These are phyloP conservation scores for Alisma plantagoaquatica DNA, from an alignment of 106 monocot genomes.

Conservation along the genomic window DNA sequence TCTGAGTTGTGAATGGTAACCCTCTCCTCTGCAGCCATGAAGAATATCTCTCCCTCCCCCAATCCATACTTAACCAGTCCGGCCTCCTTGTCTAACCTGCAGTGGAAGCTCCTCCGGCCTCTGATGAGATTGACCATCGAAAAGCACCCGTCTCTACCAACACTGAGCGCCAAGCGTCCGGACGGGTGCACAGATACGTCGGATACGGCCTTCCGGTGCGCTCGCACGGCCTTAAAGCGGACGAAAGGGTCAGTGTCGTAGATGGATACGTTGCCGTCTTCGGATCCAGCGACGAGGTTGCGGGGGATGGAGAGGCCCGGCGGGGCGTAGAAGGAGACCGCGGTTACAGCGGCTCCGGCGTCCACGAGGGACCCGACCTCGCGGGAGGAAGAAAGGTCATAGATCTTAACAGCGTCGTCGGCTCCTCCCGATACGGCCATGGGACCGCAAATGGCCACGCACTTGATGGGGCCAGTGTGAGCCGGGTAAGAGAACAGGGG, in stretches of 20 bases:
- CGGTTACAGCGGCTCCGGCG: slow-evolving; percentile 41
- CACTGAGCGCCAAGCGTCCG: slow-evolving; percentile 62
- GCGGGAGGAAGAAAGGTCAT: slow-evolving; percentile 63
- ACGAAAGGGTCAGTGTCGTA: slow-evolving; percentile 89
- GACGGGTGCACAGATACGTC: slow-evolving; percentile 76
- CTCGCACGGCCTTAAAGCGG: slow-evolving; percentile 41
- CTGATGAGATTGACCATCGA: slow-evolving; percentile 80
- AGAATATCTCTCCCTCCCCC: slow-evolving; percentile 44
- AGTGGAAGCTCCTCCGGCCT: slow-evolving; percentile 63
- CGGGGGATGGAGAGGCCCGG: slow-evolving; percentile 45
- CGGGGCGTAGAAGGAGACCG: slow-evolving; percentile 56
- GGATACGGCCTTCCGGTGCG: slow-evolving; percentile 23
- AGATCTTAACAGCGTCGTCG: slow-evolving; percentile 83
- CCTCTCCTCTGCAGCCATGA: slow-evolving; percentile 50
- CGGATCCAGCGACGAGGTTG: slow-evolving; percentile 70
- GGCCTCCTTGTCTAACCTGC: slow-evolving; percentile 60
- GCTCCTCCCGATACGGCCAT: slow-evolving; percentile 75
- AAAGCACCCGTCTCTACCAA: slow-evolving; percentile 56
- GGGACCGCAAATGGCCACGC: slow-evolving; percentile 50
- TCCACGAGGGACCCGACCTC: slow-evolving; percentile 69
- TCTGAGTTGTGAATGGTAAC: slow-evolving; percentile 56
- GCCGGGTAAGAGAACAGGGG: slow-evolving; percentile 80
- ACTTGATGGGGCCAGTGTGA: slow-evolving; percentile 72
- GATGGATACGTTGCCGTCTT: slow-evolving; percentile 57
- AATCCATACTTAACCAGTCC: slow-evolving; percentile 42